Conservation (phyloP, 1,139 yeast species). For the Nematodospora anomalae region DNA sequence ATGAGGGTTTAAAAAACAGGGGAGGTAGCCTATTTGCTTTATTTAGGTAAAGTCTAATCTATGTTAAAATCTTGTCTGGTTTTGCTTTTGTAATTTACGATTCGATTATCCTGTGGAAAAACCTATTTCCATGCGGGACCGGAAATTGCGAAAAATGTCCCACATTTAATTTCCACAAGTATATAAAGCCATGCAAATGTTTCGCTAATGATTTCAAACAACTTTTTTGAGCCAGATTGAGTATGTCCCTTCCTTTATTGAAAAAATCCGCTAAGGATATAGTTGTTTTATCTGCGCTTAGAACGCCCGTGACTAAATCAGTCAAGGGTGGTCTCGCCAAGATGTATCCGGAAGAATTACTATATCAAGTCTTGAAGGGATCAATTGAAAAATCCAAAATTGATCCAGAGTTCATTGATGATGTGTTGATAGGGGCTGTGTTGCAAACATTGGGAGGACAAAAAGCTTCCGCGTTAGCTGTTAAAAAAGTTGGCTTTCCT, state of each 20-base stretch:
- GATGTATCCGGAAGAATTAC: constrained; percentile 36
- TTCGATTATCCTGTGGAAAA: too few species aligned
- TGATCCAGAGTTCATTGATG: constrained; percentile 53
- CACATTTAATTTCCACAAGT: neutral
- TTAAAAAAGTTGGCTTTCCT: constrained; percentile 38
- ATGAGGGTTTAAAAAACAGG: too few species aligned
- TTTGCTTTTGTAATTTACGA: too few species aligned
- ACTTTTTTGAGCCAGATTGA: too few species aligned
- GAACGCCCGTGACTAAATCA: constrained; percentile 39
- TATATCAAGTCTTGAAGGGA: constrained; percentile 30
- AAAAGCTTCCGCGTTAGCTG: constrained; percentile 76
- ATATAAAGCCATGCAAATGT: neutral
- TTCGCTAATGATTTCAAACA: too few species aligned
- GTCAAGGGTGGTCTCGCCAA: constrained; percentile 38
- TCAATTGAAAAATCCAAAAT: constrained; percentile 27
- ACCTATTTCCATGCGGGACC: constrained; percentile 1
- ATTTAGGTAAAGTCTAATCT: too few species aligned
- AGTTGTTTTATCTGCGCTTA: constrained; percentile 35
- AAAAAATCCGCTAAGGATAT: constrained; percentile 32
- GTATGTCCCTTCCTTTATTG: constrained; percentile 11
- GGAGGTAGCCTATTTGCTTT: too few species aligned
- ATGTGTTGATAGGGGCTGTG: constrained; percentile 79
- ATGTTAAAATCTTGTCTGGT: too few species aligned
- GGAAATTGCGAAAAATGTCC: constrained; percentile 2
- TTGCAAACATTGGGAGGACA: constrained; percentile 85